phyloP scores from a whole-genome alignment of 495 filamentous ascomycete genomes.

The Jackrogersella minutella region DNA sequence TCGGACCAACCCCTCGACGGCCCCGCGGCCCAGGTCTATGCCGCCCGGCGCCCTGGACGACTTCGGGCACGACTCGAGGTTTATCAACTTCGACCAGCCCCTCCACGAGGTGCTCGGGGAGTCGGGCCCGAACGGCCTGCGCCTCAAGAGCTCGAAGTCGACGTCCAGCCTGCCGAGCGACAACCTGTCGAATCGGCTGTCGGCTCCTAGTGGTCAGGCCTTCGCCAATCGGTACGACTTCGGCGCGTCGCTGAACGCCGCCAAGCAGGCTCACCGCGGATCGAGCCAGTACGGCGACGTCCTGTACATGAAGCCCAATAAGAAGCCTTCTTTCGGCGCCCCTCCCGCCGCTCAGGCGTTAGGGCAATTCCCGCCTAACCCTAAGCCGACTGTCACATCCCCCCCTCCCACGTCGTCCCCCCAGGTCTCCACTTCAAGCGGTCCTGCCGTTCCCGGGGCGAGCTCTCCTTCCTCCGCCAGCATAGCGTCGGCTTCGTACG shows the following conservation, averaged over 20 bases:
- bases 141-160: constrained; percentile 62
- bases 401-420: constrained; percentile 21
- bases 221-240: constrained; percentile 96
- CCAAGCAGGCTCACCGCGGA: constrained; percentile 73
- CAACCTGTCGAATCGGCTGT: constrained; percentile 55
- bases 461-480: constrained; percentile 45
- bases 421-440: constrained; percentile 15
- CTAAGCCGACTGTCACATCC: constrained; percentile 14
- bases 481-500: constrained; percentile 84
- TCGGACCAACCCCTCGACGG: constrained; percentile 56
- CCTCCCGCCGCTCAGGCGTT: constrained; percentile 39
- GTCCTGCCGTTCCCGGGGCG: constrained; percentile 29
- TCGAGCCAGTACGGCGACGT: constrained; percentile 59
- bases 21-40: constrained; percentile 67
- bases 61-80: constrained; percentile 66
- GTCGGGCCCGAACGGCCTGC: constrained; percentile 50
- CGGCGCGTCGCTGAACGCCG: constrained; percentile 82
- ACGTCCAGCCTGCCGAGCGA: constrained; percentile 57
- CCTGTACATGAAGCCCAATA: constrained; percentile 59
- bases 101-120: constrained; percentile 64
- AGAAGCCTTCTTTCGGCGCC: constrained; percentile 43
- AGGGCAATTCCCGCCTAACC: constrained; percentile 22
- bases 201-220: constrained; percentile 72
- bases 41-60: constrained; percentile 69
- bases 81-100: constrained; percentile 64